phyloP scores from a whole-genome alignment of 2,329 filamentous ascomycete species.

The Penicillium sp. region DNA sequence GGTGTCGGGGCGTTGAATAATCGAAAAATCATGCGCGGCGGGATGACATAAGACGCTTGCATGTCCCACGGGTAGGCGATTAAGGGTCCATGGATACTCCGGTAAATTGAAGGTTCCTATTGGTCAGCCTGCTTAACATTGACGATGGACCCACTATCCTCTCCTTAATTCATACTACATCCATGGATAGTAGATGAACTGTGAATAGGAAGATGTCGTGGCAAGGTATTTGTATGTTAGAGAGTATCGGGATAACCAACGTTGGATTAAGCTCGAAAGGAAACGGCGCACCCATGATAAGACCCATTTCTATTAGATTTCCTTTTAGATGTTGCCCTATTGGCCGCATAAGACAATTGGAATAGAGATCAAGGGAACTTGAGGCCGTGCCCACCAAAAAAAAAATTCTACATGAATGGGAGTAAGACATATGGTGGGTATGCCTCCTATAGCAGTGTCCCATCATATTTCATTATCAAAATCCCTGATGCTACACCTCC shows the following conservation, averaged over 20 bases:
- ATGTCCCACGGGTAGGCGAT: background rate
- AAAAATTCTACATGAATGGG: too few species aligned
- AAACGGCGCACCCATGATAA: background rate
- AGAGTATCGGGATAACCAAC: background rate
- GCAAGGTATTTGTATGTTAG: background rate
- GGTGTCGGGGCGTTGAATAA: conserved; percentile 1
- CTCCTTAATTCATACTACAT: background rate
- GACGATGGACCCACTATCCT: background rate
- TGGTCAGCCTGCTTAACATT: background rate
- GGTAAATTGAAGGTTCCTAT: background rate
- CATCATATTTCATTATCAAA: too few species aligned
- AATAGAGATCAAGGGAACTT: background rate
- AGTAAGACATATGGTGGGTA: too few species aligned
- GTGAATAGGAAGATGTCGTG: background rate
- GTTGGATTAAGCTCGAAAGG: background rate
- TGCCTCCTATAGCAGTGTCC: too few species aligned
- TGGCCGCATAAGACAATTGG: background rate
- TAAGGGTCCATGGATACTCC: background rate
- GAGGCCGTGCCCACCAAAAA: background rate
- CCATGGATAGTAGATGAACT: background rate
- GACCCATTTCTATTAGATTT: background rate
- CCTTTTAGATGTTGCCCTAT: background rate
- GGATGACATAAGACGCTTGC: background rate
- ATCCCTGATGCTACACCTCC: too few species aligned
- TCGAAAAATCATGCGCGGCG: background rate